Evolutionary conservation across 352 stramenopile species (phyloP).

Genomic region (Phytopythium ostracodes): DNA sequence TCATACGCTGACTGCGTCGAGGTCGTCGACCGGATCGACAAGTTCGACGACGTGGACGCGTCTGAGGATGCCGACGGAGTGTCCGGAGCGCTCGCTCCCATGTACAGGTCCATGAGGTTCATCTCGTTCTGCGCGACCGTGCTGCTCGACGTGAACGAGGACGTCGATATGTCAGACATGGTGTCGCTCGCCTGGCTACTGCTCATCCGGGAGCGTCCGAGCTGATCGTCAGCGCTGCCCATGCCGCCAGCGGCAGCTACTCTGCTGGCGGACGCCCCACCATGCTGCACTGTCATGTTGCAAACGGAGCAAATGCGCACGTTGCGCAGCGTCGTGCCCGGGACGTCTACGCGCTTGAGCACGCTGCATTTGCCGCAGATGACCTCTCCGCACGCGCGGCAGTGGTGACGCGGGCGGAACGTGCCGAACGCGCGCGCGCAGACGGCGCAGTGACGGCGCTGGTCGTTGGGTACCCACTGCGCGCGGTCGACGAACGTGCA

Average conservation of each 20-base stretch:
- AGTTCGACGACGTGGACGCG: conserved; percentile 66
- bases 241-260: conserved; percentile 6
- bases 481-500: conserved; percentile 82
- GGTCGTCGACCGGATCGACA: conserved; percentile 73
- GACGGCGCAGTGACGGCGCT: conserved; percentile 65
- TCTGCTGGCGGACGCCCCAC: conserved; percentile 4
- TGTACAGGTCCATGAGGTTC: conserved; percentile 82
- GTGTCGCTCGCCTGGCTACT: conserved; percentile 28
- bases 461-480: conserved; percentile 79
- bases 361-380: conserved; percentile 87
- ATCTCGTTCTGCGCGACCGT: conserved; percentile 83
- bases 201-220: conserved; percentile 1
- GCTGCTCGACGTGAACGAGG: conserved; percentile 72
- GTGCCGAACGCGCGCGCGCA: conserved; percentile 70
- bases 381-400: conserved; percentile 83
- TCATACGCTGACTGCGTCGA: conserved; percentile 59
- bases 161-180: conserved; percentile 75
- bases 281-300: conserved; percentile 82
- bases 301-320: conserved; percentile 82
- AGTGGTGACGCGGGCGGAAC: conserved; percentile 83
- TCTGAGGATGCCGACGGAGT: conserved; percentile 77
- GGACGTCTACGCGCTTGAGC: conserved; percentile 77
- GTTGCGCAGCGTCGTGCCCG: conserved; percentile 76
- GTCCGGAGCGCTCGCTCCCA: conserved; percentile 48
- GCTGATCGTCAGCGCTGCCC: neutral